Evolutionary conservation across 345 rosid genomes (phyloP), one percentile per base, ranked within the genome.

Genomic region (Microcos paniculata): DNA sequence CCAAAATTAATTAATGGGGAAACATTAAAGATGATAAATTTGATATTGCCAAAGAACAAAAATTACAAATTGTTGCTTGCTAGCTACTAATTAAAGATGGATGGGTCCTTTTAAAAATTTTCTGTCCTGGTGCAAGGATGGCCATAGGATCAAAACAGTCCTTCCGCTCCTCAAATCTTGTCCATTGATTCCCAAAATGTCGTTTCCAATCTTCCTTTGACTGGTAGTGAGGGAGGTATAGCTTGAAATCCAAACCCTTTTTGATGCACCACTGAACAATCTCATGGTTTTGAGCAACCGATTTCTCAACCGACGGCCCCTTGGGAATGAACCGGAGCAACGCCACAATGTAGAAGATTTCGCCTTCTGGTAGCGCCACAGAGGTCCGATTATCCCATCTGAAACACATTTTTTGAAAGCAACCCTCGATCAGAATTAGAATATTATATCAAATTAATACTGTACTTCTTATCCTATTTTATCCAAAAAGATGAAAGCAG

Each of bases 51-150:
- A 31, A 9, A 8, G 2, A 59, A 40, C 30, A 58, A 42, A 43
- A 59, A 59, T 8, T 24, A 59, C 23, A 43, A 59, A 26, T 72
- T 14, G 4, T 35, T 35, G 40, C 40, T 35, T 35, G 40, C 40
- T 35, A 35, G 15, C 52, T 11, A 8, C 38, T 28, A 45, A 49
- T 72, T 11, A 74, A 74, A 43, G 81, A 70, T 51, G 79, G 84
- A 49, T 59, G 61, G 31, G 66, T 76, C 79, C 96, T 87, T 24
- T 72, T 72, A 82, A 96, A 93, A 65, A 96, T 88, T 78, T 85
- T 96, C 82, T 96, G 97, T 11, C 99, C 99, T 0, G 99, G 99
- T 0, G 99, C 88, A 71, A 96, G 98, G 70, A 96, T 78, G 23
- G 91, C 92, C 94, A 83, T 85, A 4, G 94, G 96, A 85, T 96